phyloP scores from a whole-genome alignment of 768 basidiomycete species.

The Leccinellum luteum region DNA sequence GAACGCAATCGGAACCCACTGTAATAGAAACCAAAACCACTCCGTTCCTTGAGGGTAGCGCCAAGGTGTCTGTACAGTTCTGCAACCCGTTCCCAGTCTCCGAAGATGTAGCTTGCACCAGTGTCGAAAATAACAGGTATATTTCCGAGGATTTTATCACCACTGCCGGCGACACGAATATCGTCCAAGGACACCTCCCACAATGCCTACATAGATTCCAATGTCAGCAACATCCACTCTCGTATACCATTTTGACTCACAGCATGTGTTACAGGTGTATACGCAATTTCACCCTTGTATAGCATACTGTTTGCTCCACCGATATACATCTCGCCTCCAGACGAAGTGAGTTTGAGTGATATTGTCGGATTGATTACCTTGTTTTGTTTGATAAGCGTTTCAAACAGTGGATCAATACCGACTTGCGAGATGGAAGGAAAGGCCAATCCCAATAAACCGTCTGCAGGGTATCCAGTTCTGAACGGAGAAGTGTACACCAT shows the following conservation, averaged over 20 bases:
- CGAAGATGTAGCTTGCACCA: not conserved
- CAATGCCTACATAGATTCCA: not conserved
- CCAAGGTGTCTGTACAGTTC: not conserved
- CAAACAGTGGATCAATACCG: not conserved
- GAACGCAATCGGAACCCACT: not conserved
- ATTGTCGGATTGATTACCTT: not conserved
- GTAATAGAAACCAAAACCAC: not conserved
- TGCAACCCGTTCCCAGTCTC: not conserved
- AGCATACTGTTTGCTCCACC: not conserved
- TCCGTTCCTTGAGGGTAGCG: not conserved
- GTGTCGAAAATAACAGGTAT: not conserved
- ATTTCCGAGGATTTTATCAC: not conserved
- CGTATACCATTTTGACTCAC: not conserved
- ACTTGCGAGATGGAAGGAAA: not conserved
- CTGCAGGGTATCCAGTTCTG: not conserved
- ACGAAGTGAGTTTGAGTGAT: not conserved
- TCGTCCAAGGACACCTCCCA: not conserved
- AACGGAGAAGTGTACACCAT: not conserved
- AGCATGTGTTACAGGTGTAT: not conserved
- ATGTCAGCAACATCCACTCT: not conserved
- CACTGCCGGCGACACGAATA: not conserved
- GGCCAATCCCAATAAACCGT: not conserved
- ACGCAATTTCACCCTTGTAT: not conserved
- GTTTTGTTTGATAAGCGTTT: not conserved
- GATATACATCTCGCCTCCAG: not conserved